Evolutionary conservation across 1,284 basidiomycete species (phyloP).

Genomic region (Ceratobasidium theobromae): DNA sequence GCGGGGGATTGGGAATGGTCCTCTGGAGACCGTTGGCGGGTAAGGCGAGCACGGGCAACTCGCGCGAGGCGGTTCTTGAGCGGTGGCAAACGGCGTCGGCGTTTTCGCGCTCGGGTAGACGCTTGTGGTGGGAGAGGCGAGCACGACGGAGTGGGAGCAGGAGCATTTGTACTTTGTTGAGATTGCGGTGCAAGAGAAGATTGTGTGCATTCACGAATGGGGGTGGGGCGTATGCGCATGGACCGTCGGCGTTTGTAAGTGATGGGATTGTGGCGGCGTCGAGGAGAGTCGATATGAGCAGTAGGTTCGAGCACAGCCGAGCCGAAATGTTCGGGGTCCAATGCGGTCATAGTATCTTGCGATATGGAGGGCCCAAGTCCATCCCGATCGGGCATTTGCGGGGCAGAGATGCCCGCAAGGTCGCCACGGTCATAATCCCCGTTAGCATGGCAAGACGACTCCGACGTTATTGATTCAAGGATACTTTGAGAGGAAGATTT

Average conservation of each 20-base stretch:
- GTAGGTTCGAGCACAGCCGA: too few species aligned
- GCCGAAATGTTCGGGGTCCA: too few species aligned
- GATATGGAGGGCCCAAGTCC: too few species aligned
- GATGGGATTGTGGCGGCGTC: background rate
- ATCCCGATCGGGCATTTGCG: background rate
- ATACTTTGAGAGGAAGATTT: background rate
- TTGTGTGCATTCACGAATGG: background rate
- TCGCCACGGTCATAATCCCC: background rate
- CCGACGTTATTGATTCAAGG: background rate
- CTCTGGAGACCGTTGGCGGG: background rate
- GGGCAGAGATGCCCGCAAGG: background rate
- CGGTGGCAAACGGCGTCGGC: slow-evolving; percentile 14
- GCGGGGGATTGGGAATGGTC: background rate
- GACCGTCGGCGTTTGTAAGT: slow-evolving; percentile 20
- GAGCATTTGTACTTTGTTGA: background rate
- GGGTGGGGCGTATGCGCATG: background rate
- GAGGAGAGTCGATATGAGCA: background rate
- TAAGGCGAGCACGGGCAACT: slow-evolving; percentile 5
- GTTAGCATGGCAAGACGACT: background rate
- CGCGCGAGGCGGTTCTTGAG: slow-evolving; percentile 26
- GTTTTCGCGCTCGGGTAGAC: background rate
- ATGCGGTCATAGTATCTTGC: too few species aligned
- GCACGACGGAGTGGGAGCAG: slow-evolving; percentile 9
- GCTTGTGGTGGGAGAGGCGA: slow-evolving; percentile 1
- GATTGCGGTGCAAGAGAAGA: background rate